Percentiles rank a stretch among this genome's conserved stretches.
Conservation (phyloP, 2,329 filamentous ascomycete species). For the Aspergillus tubingensis region DNA sequence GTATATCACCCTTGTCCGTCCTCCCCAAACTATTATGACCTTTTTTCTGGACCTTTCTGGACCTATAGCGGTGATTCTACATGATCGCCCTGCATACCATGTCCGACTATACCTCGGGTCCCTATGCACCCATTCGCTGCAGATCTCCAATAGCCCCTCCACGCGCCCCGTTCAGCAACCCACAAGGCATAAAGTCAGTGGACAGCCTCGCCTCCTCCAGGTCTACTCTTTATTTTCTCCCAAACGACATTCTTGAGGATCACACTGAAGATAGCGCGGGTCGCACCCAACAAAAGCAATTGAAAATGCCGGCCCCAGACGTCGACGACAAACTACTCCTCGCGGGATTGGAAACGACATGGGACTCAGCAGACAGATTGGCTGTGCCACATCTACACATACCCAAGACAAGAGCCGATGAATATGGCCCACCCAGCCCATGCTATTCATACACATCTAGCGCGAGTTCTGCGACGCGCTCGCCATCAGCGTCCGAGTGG, state of each 20-base stretch:
- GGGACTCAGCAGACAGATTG: constrained; percentile 3
- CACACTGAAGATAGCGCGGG: constrained; percentile 1
- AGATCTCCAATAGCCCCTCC: neutral
- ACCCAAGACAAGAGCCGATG: neutral
- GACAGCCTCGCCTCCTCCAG: constrained; percentile 4
- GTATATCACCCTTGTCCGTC: constrained; percentile 9
- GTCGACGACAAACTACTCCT: constrained; percentile 5
- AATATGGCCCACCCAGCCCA: neutral
- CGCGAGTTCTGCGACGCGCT: neutral
- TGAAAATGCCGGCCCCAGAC: neutral
- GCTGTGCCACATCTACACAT: constrained; percentile 4
- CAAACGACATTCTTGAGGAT: constrained; percentile 5
- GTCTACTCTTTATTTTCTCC: constrained; percentile 4
- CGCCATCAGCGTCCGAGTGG: neutral
- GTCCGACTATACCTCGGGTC: constrained; percentile 2
- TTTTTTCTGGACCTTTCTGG: constrained; percentile 1
- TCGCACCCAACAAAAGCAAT: neutral
- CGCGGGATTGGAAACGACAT: constrained; percentile 5
- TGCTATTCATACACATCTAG: neutral
- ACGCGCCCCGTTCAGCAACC: neutral
- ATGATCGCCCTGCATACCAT: constrained; percentile 6
- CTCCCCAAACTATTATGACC: neutral
- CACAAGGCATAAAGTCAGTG: neutral
- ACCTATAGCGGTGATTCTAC: neutral
- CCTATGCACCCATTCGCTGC: neutral